Conservation (phyloP, 441 rosid genomes). For the Brassica hybrid region DNA sequence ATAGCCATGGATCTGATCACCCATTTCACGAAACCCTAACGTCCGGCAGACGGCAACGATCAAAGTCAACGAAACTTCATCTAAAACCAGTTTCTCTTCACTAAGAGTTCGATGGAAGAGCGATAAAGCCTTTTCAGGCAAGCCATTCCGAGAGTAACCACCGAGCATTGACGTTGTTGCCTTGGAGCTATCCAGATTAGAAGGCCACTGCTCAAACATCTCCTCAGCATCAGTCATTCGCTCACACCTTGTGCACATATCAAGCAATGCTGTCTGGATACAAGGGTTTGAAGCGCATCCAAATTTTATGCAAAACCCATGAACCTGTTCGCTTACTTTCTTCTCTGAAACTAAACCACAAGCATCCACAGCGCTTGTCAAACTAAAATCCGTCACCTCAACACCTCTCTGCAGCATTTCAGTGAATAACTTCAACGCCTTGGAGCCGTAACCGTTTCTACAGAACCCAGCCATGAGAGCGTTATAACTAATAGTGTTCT, state of each 20-base stretch:
- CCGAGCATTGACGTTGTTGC: slow-evolving; percentile 70
- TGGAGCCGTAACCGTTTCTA: slow-evolving; percentile 58
- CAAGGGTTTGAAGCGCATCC: slow-evolving; percentile 61
- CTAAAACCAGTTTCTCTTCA: slow-evolving; percentile 56
- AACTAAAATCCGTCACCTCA: slow-evolving; percentile 66
- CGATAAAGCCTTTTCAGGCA: slow-evolving; percentile 70
- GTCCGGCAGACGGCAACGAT: slow-evolving; percentile 70
- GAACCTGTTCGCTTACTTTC: slow-evolving; percentile 69
- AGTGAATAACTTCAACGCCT: slow-evolving; percentile 56
- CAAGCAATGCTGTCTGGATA: slow-evolving; percentile 71
- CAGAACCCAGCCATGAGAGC: slow-evolving; percentile 74
- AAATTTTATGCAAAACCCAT: slow-evolving; percentile 69
- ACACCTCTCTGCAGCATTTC: slow-evolving; percentile 60
- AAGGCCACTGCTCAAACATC: slow-evolving; percentile 63
- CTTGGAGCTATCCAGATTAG: slow-evolving; percentile 50
- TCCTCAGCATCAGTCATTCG: slow-evolving; percentile 76
- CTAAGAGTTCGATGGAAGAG: slow-evolving; percentile 47
- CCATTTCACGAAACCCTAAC: slow-evolving; percentile 71
- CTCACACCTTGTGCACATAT: slow-evolving; percentile 85
- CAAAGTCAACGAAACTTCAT: slow-evolving; percentile 66
- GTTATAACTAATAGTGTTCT: slow-evolving; percentile 58
- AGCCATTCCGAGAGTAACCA: slow-evolving; percentile 75
- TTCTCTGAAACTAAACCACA: slow-evolving; percentile 57
- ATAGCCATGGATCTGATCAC: slow-evolving; percentile 70
- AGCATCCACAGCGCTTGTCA: slow-evolving; percentile 65